Conservation (phyloP, 2,329 filamentous ascomycete genomes). For the Rosellinia necatrix region DNA sequence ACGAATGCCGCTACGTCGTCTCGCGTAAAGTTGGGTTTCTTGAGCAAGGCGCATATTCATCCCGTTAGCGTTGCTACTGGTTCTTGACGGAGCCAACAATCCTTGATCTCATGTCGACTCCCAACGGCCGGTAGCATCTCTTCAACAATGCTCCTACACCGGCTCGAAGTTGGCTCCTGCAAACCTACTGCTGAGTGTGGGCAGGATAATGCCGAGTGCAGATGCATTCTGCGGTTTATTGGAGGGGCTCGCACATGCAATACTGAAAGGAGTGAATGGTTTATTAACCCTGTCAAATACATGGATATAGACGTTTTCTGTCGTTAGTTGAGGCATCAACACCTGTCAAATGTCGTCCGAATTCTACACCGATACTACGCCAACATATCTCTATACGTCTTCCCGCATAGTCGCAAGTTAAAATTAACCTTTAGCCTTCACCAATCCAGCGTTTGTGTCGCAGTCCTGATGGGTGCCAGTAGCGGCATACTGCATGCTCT, state of each 20-base stretch:
- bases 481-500: slow-evolving; percentile 18
- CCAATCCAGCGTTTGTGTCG: slow-evolving; percentile 17
- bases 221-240: slow-evolving; percentile 11
- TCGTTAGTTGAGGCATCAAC: slow-evolving; percentile 12
- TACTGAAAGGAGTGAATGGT: background rate
- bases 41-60: slow-evolving; percentile 16
- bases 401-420: slow-evolving; percentile 32
- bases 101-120: background rate
- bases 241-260: slow-evolving; percentile 18
- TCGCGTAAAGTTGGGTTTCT: slow-evolving; percentile 12
- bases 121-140: background rate
- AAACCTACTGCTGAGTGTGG: no score
- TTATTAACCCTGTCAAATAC: slow-evolving; percentile 22
- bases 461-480: slow-evolving; percentile 11
- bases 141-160: slow-evolving; percentile 16
- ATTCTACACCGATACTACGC: slow-evolving; percentile 26
- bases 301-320: slow-evolving; percentile 5
- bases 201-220: slow-evolving; percentile 11
- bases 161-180: no score
- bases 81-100: slow-evolving; percentile 7
- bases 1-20: slow-evolving; percentile 13
- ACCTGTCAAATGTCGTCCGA: slow-evolving; percentile 22
- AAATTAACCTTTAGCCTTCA: slow-evolving; percentile 21
- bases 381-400: slow-evolving; percentile 27
- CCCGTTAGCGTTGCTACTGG: slow-evolving; percentile 5